Percentiles rank a stretch among this genome's conserved stretches.
phyloP scores from a whole-genome alignment of 1,139 yeast genomes.

The Hansenula anomala region DNA sequence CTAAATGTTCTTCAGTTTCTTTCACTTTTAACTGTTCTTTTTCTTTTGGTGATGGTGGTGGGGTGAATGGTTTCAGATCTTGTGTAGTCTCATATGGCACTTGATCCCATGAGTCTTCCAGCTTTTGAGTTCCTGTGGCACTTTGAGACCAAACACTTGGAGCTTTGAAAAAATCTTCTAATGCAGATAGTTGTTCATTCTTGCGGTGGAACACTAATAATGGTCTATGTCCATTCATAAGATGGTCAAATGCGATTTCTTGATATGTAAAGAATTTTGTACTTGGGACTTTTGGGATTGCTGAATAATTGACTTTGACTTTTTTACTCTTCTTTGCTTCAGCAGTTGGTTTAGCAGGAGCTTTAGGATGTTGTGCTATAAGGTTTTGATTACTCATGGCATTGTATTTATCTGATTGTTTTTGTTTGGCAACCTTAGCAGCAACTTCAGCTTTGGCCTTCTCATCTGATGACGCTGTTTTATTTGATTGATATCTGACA shows the following conservation, averaged over 20 bases:
- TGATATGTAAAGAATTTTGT: constrained; percentile 10
- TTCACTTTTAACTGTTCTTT: not conserved
- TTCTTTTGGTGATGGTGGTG: constrained; percentile 1
- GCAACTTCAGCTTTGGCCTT: constrained; percentile 13
- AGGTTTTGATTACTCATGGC: constrained; percentile 21
- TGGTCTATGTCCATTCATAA: constrained; percentile 17
- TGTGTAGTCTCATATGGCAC: constrained; percentile 7
- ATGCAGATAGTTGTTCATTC: not conserved
- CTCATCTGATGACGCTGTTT: constrained; percentile 6
- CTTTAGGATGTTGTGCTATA: not conserved
- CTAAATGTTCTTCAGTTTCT: not conserved
- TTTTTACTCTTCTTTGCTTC: constrained; percentile 1
- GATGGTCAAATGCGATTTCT: constrained; percentile 15
- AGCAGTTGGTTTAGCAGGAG: not conserved
- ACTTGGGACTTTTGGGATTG: constrained; percentile 19
- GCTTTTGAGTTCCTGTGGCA: constrained; percentile 15
- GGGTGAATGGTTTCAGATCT: constrained; percentile 13
- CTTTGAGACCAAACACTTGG: constrained; percentile 10
- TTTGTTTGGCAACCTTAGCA: constrained; percentile 12
- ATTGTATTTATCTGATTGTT: constrained; percentile 8
- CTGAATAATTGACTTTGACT: constrained; percentile 18
- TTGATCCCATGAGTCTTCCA: constrained; percentile 21
- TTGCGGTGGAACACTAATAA: not conserved
- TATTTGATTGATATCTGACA: constrained; percentile 7
- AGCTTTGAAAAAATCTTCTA: not conserved